Base-by-base conservation (phyloP, 2,329 filamentous ascomycete genomes). In the Diplodia seriata region DNA sequence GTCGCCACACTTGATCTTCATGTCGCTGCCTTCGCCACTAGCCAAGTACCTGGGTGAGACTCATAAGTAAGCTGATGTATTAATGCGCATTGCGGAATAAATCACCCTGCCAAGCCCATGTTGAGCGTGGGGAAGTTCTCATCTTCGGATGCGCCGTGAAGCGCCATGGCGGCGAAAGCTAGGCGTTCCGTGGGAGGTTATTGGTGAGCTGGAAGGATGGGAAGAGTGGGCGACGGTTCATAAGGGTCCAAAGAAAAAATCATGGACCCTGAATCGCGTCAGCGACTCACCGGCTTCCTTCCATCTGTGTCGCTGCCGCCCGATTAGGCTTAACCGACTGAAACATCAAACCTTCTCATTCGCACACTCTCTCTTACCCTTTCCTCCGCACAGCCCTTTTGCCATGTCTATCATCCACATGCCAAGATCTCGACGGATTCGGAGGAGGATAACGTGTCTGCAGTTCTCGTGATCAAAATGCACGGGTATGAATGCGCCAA, bases 21-120 rank as follows among this genome's bases (percentile, higher is more conserved):
- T 20, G 43, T 47, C 43, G 14, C 43, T 47, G 8, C 18, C 8
- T n/a, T 47, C 43, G 8, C 43, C 7, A 12, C n/a, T 47, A 0
- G 43, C 9, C 9, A 62, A 51, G 38, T 33, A 61, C 12, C 56
- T 61, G n/a, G 55, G n/a, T 26, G 31, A 40, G n/a, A 15, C 43
- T 12, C 20, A 9, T 56, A 1, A n/a, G 29, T 14, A 29, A 18
- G 15, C 38, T 38, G 6, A 2, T 11, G 8, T 7, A 29, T 3
- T 3, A 12, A 38, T 14, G 11, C 7, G n/a, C 2, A 29, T 7
- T 5, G 3, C 3, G 11, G 2, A 14, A 54, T 26, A 12, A 0
- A n/a, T 57, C 12, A 57, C 55, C 20, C 15, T 4, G 0, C 1
- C 31, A 26, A 12, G 33, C 55, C 36, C 0, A 0, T 26, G 4